Percentiles rank a stretch among this genome's conserved stretches.
Conservation (phyloP, 306 rosid species). For the Clitoria ternatea region DNA sequence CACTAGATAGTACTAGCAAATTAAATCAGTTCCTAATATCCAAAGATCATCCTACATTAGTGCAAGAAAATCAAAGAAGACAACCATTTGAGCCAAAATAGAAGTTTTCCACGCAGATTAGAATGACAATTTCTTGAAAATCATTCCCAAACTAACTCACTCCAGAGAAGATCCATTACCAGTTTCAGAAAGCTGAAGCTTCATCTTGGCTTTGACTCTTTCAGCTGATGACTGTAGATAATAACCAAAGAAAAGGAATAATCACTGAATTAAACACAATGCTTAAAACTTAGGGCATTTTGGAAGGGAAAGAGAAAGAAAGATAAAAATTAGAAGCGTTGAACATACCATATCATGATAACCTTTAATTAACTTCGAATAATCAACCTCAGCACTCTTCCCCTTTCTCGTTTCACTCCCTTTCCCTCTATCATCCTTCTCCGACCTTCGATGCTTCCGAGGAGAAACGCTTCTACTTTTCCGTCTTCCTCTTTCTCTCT, state of each 20-base stretch:
- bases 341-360: constrained; percentile 66
- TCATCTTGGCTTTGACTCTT: constrained; percentile 92
- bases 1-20: neutral
- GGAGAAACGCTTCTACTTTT: constrained; percentile 47
- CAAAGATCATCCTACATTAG: neutral
- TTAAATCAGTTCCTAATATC: neutral
- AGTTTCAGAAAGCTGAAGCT: constrained; percentile 83
- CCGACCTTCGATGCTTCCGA: constrained; percentile 29
- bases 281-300: neutral
- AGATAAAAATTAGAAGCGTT: neutral
- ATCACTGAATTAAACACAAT: neutral
- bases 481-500: constrained; percentile 42
- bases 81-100: neutral
- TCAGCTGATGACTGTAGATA: constrained; percentile 71
- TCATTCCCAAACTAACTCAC: neutral
- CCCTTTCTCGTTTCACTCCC: constrained; percentile 31
- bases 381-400: constrained; percentile 46
- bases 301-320: neutral
- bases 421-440: constrained; percentile 29
- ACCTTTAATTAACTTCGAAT: constrained; percentile 56
- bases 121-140: neutral
- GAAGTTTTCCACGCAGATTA: neutral
- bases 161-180: constrained; percentile 33
- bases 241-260: constrained; percentile 22
- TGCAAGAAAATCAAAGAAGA: neutral